Base-by-base conservation (phyloP, 306 rosid species). In the Vicia faba region DNA sequence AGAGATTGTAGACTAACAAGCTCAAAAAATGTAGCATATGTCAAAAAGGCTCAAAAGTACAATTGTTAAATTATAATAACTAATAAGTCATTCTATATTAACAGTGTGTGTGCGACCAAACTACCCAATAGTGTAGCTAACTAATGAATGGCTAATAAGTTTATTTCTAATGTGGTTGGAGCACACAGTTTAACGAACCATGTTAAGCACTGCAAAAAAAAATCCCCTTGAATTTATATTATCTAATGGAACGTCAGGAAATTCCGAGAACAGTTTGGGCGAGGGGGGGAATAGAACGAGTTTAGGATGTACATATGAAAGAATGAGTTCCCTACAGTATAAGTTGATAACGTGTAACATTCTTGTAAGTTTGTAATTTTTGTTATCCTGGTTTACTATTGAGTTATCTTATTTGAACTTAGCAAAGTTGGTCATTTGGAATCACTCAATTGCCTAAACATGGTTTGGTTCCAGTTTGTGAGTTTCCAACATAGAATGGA, bases 71-170 rank as follows among this genome's bases (percentile, higher is more conserved):
- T 56, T 16, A 12, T 16, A 41, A 57, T n/a, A n/a, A n/a, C n/a
- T n/a, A n/a, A n/a, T 18, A 43, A 57, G 35, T 7, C 20, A 18
- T 45, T 49, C 20, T 31, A 15, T 29, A 15, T 58, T 43, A 43
- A 3, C 38, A 64, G 16, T 71, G 46, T 4, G 1, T 1, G 20
- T 25, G 20, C 19, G 25, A 19, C 20, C 19, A 60, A n/a, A 48
- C 40, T 13, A 36, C 40, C 49, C 23, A 49, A 20, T 45, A 18
- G 68, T 19, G 59, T 59, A 45, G 49, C 23, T 31, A 70, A 45
- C 33, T 59, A 64, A 41, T 40, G 44, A 45, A 7, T 45, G 10
- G 60, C 25, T 61, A 64, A 15, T 12, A 41, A 41, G 23, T 8
- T 43, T 31, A 38, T 70, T 43, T 8, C 23, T 13, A 33, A 4